phyloP scores from a whole-genome alignment of 1,139 yeast species.

The Yamadazyma aaseri region DNA sequence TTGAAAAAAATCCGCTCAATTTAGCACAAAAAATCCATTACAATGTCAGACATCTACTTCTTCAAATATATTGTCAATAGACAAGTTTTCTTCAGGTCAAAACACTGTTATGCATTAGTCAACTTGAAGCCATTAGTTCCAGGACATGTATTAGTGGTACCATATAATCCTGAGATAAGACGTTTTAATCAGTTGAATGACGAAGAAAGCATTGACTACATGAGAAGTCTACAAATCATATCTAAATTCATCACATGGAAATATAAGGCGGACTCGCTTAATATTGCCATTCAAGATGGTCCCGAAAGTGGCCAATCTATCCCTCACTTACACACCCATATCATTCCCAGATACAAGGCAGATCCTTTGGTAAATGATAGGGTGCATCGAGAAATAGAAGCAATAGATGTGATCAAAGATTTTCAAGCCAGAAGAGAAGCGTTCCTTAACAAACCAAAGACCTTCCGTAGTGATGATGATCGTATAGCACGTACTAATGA shows the following conservation, averaged over 20 bases:
- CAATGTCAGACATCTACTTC: conserved; percentile 37
- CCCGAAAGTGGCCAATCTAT: conserved; percentile 93
- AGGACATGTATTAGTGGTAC: conserved; percentile 89
- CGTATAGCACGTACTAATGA: conserved; percentile 54
- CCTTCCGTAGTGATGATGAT: conserved; percentile 31
- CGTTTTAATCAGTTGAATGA: conserved; percentile 65
- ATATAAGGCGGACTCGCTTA: conserved; percentile 77
- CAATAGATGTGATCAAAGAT: conserved; percentile 35
- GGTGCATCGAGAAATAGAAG: conserved; percentile 62
- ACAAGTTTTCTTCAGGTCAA: conserved; percentile 62
- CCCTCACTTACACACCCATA: conserved; percentile 90
- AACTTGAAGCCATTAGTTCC: conserved; percentile 87
- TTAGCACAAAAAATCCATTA: no score
- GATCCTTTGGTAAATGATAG: conserved; percentile 68
- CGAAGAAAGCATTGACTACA: conserved; percentile 77
- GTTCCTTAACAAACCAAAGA: conserved; percentile 14
- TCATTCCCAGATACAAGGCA: conserved; percentile 72
- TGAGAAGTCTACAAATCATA: conserved; percentile 70
- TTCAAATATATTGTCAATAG: conserved; percentile 56
- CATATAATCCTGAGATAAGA: conserved; percentile 57
- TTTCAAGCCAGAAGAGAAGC: conserved; percentile 27
- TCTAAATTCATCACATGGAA: conserved; percentile 61
- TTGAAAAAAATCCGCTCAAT: no score
- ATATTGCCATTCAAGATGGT: conserved; percentile 93
- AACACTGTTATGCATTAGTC: conserved; percentile 74